Base-by-base conservation (phyloP, 2,329 filamentous ascomycete species). In the Diplodia corticola region DNA sequence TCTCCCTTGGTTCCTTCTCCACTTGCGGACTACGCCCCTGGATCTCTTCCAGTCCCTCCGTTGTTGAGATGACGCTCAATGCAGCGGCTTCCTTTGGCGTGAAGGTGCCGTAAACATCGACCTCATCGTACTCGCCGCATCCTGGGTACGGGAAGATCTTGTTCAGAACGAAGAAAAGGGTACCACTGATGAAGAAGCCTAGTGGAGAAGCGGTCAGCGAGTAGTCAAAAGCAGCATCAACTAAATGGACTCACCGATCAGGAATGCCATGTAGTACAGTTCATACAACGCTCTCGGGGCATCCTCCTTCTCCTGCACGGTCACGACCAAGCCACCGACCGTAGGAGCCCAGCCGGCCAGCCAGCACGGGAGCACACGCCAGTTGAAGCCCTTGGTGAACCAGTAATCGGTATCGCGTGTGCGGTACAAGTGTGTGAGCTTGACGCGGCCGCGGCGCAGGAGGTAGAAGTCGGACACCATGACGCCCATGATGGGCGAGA, bases 231-330 rank as follows among this genome's bases (percentile, higher is more conserved):
- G 3, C 5, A 5, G 20, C 1, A 26, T 10, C 9, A 12, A 30
- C 12, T n/a, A 10, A 6, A n/a, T 20, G 13, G 9, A 67, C 73
- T 69, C 55, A 74, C 81, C 81, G 17, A 81, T 74, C 13, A 83
- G 74, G 67, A 83, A 83, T 0, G 82, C 80, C 73, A 81, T 79
- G 66, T 80, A 82, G 68, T 83, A 83, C 20, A 83, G 68, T 69
- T 83, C 73, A n/a, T 77, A 77, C 40, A 82, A 68, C 3, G 72
- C 73, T 33, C 72, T 72, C 3, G 80, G 74, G 4, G 79, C 78
- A 63, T 72, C 66, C 69, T 76, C 74, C 20, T 30, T 60, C 30
- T 51, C 64, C 50, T 74, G 71, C 9, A 78, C 75, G 5, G 74
- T 79, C 61, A 78, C 71, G 22, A 82, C 59, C 33, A 81, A 69